A percentile compares a stretch with the other conserved stretches of the same genome.
These are phyloP conservation scores for Cenchrus fungigraminus DNA, from an alignment of 176 grass and related monocot genomes.

Conservation along the genomic window DNA sequence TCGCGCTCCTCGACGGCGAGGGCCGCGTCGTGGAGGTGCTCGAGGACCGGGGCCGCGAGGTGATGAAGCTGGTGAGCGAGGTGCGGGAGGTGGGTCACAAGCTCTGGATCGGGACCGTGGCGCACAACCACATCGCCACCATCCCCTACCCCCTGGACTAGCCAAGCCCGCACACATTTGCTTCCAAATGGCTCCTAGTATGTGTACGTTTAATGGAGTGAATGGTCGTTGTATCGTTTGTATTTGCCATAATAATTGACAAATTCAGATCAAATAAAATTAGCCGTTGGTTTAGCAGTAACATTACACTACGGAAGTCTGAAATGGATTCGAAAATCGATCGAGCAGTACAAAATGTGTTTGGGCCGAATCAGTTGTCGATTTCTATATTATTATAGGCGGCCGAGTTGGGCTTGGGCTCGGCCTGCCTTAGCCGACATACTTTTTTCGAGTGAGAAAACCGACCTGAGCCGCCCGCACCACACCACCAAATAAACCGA, in stretches of 20 bases:
- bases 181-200: background rate
- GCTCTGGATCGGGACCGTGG: slow-evolving; percentile 90
- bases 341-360: background rate
- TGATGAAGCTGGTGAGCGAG: slow-evolving; percentile 88
- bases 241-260: slow-evolving; percentile 11
- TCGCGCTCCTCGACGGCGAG: slow-evolving; percentile 67
- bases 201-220: background rate
- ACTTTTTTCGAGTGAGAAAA: background rate
- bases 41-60: slow-evolving; percentile 76
- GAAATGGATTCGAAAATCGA: background rate
- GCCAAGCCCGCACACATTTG: background rate
- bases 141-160: slow-evolving; percentile 62
- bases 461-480: background rate
- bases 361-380: background rate
- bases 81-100: slow-evolving; percentile 75
- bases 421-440: background rate
- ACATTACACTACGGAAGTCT: background rate
- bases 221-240: background rate
- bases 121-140: slow-evolving; percentile 88
- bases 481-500: background rate
- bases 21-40: slow-evolving; percentile 74
- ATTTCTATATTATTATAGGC: background rate
- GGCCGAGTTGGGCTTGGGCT: slow-evolving; percentile 22
- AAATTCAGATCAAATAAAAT: slow-evolving; percentile 17
- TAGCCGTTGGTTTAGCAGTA: background rate